Conservation (phyloP, 371 early-diverging fungal genomes). For the Phascolomyces articulosus region DNA sequence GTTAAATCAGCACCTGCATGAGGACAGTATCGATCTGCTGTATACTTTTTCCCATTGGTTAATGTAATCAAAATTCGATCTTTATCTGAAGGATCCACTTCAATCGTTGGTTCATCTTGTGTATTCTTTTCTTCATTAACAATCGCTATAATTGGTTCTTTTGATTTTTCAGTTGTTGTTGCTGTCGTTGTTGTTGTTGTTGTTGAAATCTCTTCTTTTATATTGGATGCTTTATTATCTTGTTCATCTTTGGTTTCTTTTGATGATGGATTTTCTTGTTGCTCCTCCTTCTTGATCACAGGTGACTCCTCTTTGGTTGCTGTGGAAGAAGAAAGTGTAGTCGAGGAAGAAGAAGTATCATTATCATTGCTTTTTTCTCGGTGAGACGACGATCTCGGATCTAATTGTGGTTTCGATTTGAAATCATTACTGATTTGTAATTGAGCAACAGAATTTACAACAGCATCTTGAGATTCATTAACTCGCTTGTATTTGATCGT, state of each 20-base stretch:
- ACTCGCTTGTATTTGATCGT: constrained; percentile 47
- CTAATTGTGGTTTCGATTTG: constrained; percentile 2
- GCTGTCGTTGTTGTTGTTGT: not conserved
- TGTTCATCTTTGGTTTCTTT: too few species aligned
- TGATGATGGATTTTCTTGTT: too few species aligned
- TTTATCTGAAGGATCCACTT: constrained; percentile 40
- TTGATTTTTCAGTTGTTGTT: too few species aligned
- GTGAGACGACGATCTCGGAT: not conserved
- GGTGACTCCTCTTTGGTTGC: not conserved
- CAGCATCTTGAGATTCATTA: constrained; percentile 16
- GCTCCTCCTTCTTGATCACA: not conserved
- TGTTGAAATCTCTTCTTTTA: too few species aligned
- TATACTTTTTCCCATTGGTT: constrained; percentile 38
- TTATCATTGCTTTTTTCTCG: not conserved
- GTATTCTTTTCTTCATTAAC: constrained; percentile 16
- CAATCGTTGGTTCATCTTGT: constrained; percentile 27
- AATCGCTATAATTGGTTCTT: not conserved
- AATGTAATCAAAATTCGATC: constrained; percentile 47
- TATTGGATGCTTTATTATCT: too few species aligned
- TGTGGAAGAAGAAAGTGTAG: not conserved
- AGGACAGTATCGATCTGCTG: constrained; percentile 55
- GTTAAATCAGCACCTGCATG: constrained; percentile 54
- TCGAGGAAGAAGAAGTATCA: too few species aligned
- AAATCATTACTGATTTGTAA: not conserved
- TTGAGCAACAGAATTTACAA: not conserved